Evolutionary conservation across 441 rosid species (phyloP).

Genomic region (Pelargonium fulgidum): DNA sequence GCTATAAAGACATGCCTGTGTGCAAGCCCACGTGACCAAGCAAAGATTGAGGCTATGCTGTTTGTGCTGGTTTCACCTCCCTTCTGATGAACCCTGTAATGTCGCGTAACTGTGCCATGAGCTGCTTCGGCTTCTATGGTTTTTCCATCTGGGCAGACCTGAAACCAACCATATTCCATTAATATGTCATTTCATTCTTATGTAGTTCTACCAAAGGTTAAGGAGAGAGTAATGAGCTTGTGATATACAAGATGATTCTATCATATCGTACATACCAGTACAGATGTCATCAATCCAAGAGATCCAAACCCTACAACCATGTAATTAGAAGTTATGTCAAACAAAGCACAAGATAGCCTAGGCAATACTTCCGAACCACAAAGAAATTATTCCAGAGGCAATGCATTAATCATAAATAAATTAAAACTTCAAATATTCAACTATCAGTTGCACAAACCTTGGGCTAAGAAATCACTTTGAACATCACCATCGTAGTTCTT

Average conservation of each 20-base stretch:
- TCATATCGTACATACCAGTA: constrained; percentile 52
- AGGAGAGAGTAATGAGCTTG: too few species aligned
- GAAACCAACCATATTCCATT: constrained; percentile 15
- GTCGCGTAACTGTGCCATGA: constrained; percentile 92
- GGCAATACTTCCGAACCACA: too few species aligned
- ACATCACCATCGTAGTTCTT: constrained; percentile 98
- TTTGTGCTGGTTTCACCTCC: constrained; percentile 96
- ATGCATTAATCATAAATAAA: neutral
- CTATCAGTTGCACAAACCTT: constrained; percentile 40
- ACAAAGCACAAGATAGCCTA: neutral
- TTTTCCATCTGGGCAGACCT: constrained; percentile 91
- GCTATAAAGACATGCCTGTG: constrained; percentile 48
- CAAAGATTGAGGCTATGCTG: constrained; percentile 93
- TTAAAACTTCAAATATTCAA: neutral
- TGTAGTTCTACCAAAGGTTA: too few species aligned
- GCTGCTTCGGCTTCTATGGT: constrained; percentile 95
- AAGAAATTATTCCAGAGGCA: neutral
- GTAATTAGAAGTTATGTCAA: constrained; percentile 15
- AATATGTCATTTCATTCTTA: too few species aligned
- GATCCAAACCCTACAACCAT: constrained; percentile 76
- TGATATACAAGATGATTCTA: neutral
- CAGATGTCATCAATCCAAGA: constrained; percentile 90
- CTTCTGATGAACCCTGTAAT: constrained; percentile 78
- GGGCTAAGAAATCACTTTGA: constrained; percentile 93
- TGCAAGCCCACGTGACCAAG: constrained; percentile 89